These are phyloP conservation scores for Nakazawaea ernobii DNA, from an alignment of 805 yeast species.

Conservation along the genomic window DNA sequence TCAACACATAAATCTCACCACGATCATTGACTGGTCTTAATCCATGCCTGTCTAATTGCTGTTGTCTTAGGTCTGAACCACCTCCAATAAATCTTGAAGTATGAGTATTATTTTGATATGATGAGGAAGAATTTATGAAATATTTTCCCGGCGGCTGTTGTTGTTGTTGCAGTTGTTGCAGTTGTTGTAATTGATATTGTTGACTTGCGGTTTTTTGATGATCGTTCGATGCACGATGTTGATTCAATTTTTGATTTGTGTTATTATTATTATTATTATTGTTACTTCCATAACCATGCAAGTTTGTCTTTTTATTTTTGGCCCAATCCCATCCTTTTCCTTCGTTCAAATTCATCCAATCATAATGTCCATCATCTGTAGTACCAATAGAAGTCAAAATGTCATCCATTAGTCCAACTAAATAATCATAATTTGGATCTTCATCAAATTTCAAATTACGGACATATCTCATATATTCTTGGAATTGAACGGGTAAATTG, in stretches of 20 bases:
- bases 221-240: slow-evolving; percentile 7
- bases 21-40: slow-evolving; percentile 12
- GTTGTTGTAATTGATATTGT: slow-evolving; percentile 14
- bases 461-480: slow-evolving; percentile 65
- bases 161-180: slow-evolving; percentile 14
- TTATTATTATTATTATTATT: slow-evolving; percentile 17
- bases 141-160: slow-evolving; percentile 15
- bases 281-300: slow-evolving; percentile 68
- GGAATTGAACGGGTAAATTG: slow-evolving; percentile 68
- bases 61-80: slow-evolving; percentile 3
- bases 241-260: slow-evolving; percentile 15
- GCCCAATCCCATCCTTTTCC: slow-evolving; percentile 80
- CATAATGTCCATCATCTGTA: slow-evolving; percentile 62
- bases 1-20: slow-evolving; percentile 13
- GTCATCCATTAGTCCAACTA: slow-evolving; percentile 54
- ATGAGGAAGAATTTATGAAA: slow-evolving; percentile 1
- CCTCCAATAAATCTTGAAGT: slow-evolving; percentile 6
- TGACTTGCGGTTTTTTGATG: slow-evolving; percentile 2
- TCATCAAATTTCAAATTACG: slow-evolving; percentile 70
- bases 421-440: slow-evolving; percentile 70
- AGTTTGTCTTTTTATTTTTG: slow-evolving; percentile 70
- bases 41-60: slow-evolving; percentile 12
- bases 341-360: slow-evolving; percentile 75
- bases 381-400: slow-evolving; percentile 54
- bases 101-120: slow-evolving; percentile 3